phyloP scores from a whole-genome alignment of 1,284 basidiomycete species.

The Ganoderma lingzhi region DNA sequence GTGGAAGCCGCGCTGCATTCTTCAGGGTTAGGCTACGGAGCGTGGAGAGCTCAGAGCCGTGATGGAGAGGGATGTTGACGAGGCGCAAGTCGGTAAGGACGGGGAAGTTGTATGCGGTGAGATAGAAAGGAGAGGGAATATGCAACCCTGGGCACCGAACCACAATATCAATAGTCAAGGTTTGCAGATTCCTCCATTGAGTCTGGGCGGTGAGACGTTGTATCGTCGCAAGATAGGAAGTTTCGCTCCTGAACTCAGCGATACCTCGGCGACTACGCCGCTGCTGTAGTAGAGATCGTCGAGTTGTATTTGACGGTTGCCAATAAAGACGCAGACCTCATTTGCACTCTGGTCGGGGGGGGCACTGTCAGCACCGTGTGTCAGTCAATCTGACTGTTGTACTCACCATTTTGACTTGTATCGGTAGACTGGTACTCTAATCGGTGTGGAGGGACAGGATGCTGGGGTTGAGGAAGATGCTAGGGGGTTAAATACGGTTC shows the following conservation, averaged over 20 bases:
- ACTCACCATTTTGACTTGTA: neutral
- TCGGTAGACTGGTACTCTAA: no score
- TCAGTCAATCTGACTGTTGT: neutral
- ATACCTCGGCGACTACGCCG: neutral
- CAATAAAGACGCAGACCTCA: neutral
- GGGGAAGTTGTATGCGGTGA: conserved; percentile 1
- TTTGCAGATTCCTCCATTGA: neutral
- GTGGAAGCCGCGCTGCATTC: neutral
- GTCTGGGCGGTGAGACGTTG: neutral
- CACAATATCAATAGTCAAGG: neutral
- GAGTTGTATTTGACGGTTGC: neutral
- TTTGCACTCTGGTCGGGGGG: neutral
- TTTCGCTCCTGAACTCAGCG: neutral
- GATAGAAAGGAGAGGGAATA: neutral
- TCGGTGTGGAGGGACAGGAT: neutral
- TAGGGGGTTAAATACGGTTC: neutral
- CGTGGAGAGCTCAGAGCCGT: neutral
- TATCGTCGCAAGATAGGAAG: neutral
- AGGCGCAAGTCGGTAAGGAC: neutral
- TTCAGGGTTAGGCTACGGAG: neutral
- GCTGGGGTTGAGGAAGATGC: neutral
- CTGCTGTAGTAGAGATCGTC: neutral
- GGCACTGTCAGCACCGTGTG: neutral
- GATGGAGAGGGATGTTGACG: neutral
- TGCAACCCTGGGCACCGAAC: neutral